Percentiles rank a stretch among this genome's conserved stretches.
These are phyloP conservation scores for Suillus hirtellus DNA, from an alignment of 768 basidiomycete species.

Conservation along the genomic window DNA sequence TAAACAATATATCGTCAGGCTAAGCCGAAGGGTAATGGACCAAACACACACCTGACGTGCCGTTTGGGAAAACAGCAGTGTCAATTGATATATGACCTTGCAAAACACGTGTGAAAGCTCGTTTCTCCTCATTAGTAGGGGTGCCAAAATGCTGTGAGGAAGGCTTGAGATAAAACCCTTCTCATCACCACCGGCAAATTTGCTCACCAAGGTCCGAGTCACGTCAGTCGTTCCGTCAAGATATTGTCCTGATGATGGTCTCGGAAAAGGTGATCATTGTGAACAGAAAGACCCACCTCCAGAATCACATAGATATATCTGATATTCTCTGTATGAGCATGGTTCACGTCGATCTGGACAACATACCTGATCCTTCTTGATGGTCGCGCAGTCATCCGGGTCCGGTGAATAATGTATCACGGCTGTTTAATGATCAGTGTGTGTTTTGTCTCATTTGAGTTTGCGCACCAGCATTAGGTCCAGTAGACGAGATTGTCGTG, in stretches of 20 bases:
- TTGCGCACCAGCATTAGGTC: slow-evolving; percentile 84
- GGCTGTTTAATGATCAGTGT: slow-evolving; percentile 42
- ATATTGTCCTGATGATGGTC: slow-evolving; percentile 61
- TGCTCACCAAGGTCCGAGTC: slow-evolving; percentile 79
- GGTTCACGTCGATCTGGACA: neutral
- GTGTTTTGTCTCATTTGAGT: neutral
- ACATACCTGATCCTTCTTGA: slow-evolving; percentile 71
- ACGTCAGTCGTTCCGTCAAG: slow-evolving; percentile 95
- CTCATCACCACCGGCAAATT: neutral
- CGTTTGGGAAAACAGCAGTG: slow-evolving; percentile 76
- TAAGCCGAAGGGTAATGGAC: neutral
- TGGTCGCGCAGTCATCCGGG: slow-evolving; percentile 65
- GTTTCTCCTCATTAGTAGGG: slow-evolving; percentile 78
- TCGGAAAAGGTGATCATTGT: neutral
- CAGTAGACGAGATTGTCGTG: slow-evolving; percentile 87
- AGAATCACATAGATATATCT: slow-evolving; percentile 83
- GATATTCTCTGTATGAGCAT: slow-evolving; percentile 35
- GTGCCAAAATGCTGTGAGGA: slow-evolving; percentile 77
- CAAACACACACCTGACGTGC: slow-evolving; percentile 63
- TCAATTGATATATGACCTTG: slow-evolving; percentile 93
- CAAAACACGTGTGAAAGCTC: slow-evolving; percentile 88
- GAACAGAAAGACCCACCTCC: slow-evolving; percentile 53
- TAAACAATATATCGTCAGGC: slow-evolving; percentile 21
- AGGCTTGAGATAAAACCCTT: neutral
- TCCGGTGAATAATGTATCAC: slow-evolving; percentile 94